phyloP scores from a whole-genome alignment of 2,329 filamentous ascomycete species.

The Nemania diffusa region DNA sequence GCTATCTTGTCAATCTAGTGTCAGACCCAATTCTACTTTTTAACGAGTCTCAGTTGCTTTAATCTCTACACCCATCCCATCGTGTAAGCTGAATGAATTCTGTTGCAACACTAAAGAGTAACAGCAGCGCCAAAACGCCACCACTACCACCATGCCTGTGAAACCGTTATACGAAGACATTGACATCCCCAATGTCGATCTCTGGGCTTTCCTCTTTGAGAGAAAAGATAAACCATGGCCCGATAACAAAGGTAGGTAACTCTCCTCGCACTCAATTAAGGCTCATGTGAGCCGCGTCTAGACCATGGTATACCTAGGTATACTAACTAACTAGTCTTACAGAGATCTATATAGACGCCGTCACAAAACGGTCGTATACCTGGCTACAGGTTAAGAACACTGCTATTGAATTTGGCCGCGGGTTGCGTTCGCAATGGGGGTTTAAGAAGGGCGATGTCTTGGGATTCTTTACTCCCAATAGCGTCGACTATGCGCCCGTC shows the following conservation, averaged over 20 bases:
- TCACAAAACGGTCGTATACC: constrained; percentile 75
- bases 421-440: constrained; percentile 76
- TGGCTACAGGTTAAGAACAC: constrained; percentile 72
- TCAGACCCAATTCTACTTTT: not conserved
- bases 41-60: not conserved
- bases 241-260: constrained; percentile 74
- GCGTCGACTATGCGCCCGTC: constrained; percentile 80
- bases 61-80: not conserved
- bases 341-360: constrained; percentile 83
- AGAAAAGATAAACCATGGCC: constrained; percentile 71
- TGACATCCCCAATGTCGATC: constrained; percentile 77
- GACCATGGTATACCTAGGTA: not conserved
- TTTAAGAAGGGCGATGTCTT: constrained; percentile 89
- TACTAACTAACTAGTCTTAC: constrained; percentile 21
- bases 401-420: constrained; percentile 81
- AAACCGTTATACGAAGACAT: constrained; percentile 72
- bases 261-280: constrained; percentile 12
- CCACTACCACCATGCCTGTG: constrained; percentile 70
- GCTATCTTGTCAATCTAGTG: no score
- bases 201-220: constrained; percentile 84
- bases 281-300: not conserved
- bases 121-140: not conserved
- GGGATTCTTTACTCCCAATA: constrained; percentile 84
- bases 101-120: not conserved
- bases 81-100: not conserved